A percentile compares a stretch with the other conserved stretches of the same genome.
These are phyloP conservation scores for Spatholobus suberectus DNA, from an alignment of 306 rosid species.

Conservation along the genomic window DNA sequence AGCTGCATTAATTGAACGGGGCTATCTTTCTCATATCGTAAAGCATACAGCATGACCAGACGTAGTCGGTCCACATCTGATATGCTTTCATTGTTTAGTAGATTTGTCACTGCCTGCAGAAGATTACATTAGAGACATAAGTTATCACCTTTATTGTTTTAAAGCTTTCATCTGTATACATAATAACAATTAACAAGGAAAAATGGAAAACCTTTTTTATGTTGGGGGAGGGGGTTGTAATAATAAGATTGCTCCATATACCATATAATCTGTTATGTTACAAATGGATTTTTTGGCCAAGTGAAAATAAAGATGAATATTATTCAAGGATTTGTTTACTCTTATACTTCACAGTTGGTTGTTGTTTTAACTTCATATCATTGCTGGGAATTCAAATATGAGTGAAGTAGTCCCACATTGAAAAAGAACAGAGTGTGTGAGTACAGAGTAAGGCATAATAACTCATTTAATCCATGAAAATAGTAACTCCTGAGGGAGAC, in stretches of 20 bases:
- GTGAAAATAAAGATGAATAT: conserved; percentile 33
- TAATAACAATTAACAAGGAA: conserved; percentile 1
- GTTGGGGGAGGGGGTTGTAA: background rate
- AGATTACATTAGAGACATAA: conserved; percentile 39
- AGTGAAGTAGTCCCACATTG: background rate
- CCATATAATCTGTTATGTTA: conserved; percentile 27
- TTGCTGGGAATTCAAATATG: background rate
- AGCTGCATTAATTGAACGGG: conserved; percentile 94
- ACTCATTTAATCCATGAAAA: conserved; percentile 23
- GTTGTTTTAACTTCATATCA: conserved; percentile 1
- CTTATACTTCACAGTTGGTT: conserved; percentile 1
- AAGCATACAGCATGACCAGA: conserved; percentile 88
- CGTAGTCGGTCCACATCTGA: conserved; percentile 81
- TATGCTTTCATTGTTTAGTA: conserved; percentile 74
- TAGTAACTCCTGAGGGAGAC: background rate
- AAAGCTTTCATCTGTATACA: conserved; percentile 1
- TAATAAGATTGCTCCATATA: conserved; percentile 5
- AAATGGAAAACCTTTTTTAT: background rate
- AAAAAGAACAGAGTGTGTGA: conserved; percentile 6
- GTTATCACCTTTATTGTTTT: conserved; percentile 32
- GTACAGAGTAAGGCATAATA: conserved; percentile 8
- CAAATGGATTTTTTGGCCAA: conserved; percentile 2
- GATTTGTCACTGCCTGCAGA: conserved; percentile 82
- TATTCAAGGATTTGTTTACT: conserved; percentile 25
- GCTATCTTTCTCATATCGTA: conserved; percentile 94